phyloP scores from a whole-genome alignment of 2,329 filamentous ascomycete species.

The Bipolaris zeicola region DNA sequence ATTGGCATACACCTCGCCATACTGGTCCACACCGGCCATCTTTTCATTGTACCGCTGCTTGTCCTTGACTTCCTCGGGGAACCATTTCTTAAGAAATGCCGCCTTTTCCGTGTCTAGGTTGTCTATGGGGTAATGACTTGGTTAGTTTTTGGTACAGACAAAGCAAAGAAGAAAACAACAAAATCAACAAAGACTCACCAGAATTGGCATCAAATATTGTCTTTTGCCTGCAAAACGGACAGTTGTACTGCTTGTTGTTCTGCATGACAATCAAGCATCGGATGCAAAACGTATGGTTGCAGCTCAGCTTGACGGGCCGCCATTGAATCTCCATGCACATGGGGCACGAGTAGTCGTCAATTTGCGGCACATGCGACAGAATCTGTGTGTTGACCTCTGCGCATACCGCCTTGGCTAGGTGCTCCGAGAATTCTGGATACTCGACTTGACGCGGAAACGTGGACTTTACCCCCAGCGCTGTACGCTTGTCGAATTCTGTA shows the following conservation, averaged over 20 bases:
- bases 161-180: constrained; percentile 4
- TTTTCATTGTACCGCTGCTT: constrained; percentile 71
- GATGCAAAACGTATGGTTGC: constrained; percentile 81
- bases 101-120: constrained; percentile 73
- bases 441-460: constrained; percentile 65
- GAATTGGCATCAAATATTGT: constrained; percentile 73
- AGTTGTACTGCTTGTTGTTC: constrained; percentile 68
- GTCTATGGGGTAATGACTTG: constrained; percentile 50
- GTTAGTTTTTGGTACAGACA: not conserved
- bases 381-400: constrained; percentile 75
- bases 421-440: constrained; percentile 63
- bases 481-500: constrained; percentile 83
- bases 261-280: constrained; percentile 82
- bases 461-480: constrained; percentile 70
- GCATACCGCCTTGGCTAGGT: constrained; percentile 76
- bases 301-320: constrained; percentile 77
- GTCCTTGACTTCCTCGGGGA: constrained; percentile 72
- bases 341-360: constrained; percentile 84
- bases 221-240: constrained; percentile 76
- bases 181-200: constrained; percentile 51
- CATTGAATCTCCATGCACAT: constrained; percentile 81
- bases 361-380: constrained; percentile 74
- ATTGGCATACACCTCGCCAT: constrained; percentile 67
- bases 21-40: constrained; percentile 74
- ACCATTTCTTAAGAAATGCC: constrained; percentile 75